Conservation (phyloP, 768 basidiomycete genomes). For the Agrocybe praecox region DNA sequence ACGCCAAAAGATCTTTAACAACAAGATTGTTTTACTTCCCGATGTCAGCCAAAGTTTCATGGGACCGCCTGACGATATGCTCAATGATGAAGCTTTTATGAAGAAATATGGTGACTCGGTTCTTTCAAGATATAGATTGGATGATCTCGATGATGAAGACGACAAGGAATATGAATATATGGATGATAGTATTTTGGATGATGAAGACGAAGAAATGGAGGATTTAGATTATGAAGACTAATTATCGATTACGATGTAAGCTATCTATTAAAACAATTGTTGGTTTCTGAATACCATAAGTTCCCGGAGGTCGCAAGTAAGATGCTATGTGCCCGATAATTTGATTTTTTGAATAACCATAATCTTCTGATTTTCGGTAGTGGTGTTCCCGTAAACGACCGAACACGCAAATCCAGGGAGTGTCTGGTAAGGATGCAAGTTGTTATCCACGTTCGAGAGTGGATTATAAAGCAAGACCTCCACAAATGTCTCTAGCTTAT, state of each 20-base stretch:
- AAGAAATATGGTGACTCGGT: not conserved
- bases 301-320: not conserved
- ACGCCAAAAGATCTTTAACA: not conserved
- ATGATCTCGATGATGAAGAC: not conserved
- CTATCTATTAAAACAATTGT: not conserved
- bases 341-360: not conserved
- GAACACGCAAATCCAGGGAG: not conserved
- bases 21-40: not conserved
- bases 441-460: not conserved
- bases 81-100: not conserved
- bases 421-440: not conserved
- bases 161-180: not conserved
- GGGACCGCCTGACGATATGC: not conserved
- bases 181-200: not conserved
- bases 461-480: slow-evolving; percentile 1
- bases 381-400: not conserved
- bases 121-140: not conserved
- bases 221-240: not conserved
- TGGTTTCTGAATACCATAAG: not conserved
- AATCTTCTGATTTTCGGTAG: not conserved
- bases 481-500: not conserved
- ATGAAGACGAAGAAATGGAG: not conserved
- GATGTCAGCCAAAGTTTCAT: not conserved
- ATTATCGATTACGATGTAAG: slow-evolving; percentile 1
- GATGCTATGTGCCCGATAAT: not conserved